These are phyloP conservation scores for Lagenidium giganteum DNA, from an alignment of 352 stramenopile species.

Conservation along the genomic window DNA sequence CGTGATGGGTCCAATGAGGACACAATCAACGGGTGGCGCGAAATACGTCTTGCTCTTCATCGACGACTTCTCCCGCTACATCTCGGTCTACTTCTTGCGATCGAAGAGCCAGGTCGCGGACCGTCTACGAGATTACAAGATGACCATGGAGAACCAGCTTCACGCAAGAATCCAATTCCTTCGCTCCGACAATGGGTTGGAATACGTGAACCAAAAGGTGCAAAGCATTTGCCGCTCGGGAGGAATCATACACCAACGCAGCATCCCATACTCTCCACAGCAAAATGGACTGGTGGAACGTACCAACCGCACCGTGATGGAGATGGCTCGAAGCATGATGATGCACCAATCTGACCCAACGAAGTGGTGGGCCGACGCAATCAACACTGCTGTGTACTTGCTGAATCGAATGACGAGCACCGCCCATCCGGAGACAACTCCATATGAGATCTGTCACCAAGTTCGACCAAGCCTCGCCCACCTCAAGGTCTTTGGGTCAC, in stretches of 20 bases:
- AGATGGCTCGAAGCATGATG: too few species aligned
- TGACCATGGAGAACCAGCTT: slow-evolving; percentile 5
- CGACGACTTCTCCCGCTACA: slow-evolving; percentile 9
- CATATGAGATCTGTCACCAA: not conserved
- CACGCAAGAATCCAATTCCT: too few species aligned
- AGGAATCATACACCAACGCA: too few species aligned
- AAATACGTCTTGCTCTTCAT: slow-evolving; percentile 8
- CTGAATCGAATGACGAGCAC: slow-evolving; percentile 7
- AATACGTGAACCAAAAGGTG: too few species aligned
- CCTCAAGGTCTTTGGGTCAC: too few species aligned
- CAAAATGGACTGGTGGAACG: too few species aligned
- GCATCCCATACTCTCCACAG: too few species aligned
- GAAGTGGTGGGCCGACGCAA: slow-evolving; percentile 12
- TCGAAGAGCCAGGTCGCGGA: slow-evolving; percentile 3
- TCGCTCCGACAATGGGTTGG: not conserved
- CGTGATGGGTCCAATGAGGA: slow-evolving; percentile 8
- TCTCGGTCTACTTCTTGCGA: slow-evolving; percentile 5
- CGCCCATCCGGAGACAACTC: not conserved
- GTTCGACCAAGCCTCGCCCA: too few species aligned
- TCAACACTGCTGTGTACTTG: slow-evolving; percentile 11
- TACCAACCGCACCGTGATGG: too few species aligned
- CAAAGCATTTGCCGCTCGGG: too few species aligned
- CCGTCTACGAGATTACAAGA: slow-evolving; percentile 9
- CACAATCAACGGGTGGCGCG: not conserved
- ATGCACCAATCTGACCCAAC: too few species aligned